Conservation (phyloP, 805 yeast species). For the Saturnispora galanensis region DNA sequence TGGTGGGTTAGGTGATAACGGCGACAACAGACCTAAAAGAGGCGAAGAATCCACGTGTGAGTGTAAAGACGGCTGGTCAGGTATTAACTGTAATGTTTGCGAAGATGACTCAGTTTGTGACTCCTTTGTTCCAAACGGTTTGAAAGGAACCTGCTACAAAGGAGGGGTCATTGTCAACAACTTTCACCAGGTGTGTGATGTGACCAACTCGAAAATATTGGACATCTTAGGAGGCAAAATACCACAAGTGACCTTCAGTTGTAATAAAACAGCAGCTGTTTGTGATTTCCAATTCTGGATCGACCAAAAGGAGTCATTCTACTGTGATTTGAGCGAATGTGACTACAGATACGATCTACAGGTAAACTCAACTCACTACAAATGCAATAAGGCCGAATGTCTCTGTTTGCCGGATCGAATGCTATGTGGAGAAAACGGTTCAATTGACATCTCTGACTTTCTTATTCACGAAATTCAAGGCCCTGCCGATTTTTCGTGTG, state of each 20-base stretch:
- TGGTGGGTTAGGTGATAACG: constrained; percentile 60
- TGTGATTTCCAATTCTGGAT: constrained; percentile 98
- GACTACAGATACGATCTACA: constrained; percentile 52
- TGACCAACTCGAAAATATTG: constrained; percentile 79
- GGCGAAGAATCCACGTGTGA: constrained; percentile 44
- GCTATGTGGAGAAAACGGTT: constrained; percentile 90
- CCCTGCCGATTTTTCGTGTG: constrained; percentile 88
- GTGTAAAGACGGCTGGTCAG: constrained; percentile 84
- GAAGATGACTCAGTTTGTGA: constrained; percentile 65
- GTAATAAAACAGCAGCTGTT: constrained; percentile 51
- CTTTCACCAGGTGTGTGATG: constrained; percentile 88
- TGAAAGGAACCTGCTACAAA: constrained; percentile 81
- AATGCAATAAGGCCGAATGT: constrained; percentile 72
- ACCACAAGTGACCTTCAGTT: constrained; percentile 90
- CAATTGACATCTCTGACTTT: constrained; percentile 90
- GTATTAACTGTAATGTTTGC: constrained; percentile 91
- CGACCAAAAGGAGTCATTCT: constrained; percentile 80
- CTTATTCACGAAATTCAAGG: constrained; percentile 82
- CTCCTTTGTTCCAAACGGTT: constrained; percentile 72
- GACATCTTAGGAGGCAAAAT: constrained; percentile 67
- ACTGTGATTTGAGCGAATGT: constrained; percentile 75
- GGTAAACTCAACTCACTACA: constrained; percentile 62
- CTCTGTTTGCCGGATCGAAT: constrained; percentile 85
- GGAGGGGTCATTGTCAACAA: constrained; percentile 74
- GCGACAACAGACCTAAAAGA: constrained; percentile 55